Base-by-base conservation (phyloP, 2,329 filamentous ascomycete genomes). In the Ophiostoma fasciatum region DNA sequence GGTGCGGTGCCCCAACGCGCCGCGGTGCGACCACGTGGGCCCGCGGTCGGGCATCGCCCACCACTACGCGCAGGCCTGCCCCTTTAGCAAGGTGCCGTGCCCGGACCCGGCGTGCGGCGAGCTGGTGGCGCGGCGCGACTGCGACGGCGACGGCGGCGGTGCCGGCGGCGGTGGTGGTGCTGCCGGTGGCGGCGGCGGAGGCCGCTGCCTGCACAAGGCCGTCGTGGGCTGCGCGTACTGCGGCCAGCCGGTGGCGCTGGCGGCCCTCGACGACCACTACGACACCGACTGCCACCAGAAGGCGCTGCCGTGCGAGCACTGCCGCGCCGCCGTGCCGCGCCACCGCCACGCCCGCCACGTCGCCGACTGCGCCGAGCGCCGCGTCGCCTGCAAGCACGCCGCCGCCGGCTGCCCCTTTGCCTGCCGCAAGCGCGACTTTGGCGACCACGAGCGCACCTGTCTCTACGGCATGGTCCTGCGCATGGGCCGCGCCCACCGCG, bases 1-100 rank as follows among this genome's bases (percentile, higher is more conserved):
- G 19, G 74, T 75, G 33, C 62, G 63, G 39, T 79, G 74, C 37
- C 72, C 74, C 3, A 69, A 73, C 43, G 52, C 58, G 25, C n/a
- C n/a, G n/a, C 70, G 69, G 8, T 79, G 74, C 49, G 51, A 55
- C 26, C 54, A 60, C 27, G 54, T 64, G 9, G 54, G 71, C 31
- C 57, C 65, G 6, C 62, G 74, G 8, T 68, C 71, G 28, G 58
- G 64, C 19, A 59, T 77, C 8, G 61, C 68, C 45, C 59, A 61
- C 19, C 74, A 79, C 47, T 61, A 73, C 28, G 61, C 62, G 7
- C 60, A 60, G 15, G 68, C 73, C 33, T 79, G 74, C 48, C 59
- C 59, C 1, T 73, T 67, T 45, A 65, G 64, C 5, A 55, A 64
- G 22, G 65, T 73, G 15, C 57, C 60, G n/a, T 79, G 74, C 45